Evolutionary conservation across 257 asterid genomes (phyloP).

Genomic region (Forsythia suspensa): DNA sequence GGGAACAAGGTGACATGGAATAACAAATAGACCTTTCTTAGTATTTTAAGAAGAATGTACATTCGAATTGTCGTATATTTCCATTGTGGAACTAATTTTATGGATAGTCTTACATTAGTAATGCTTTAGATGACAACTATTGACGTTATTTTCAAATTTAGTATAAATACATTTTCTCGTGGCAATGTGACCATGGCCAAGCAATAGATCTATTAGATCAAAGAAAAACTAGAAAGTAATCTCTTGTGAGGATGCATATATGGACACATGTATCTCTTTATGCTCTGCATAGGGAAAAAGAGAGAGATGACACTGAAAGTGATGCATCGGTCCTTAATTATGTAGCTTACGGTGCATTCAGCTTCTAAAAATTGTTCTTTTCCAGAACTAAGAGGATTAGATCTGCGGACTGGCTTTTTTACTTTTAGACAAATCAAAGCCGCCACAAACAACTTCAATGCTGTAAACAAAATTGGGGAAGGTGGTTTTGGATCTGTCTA

Average conservation of each 20-base stretch:
- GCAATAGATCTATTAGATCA: too few species aligned
- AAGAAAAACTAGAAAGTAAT: too few species aligned
- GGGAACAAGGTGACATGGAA: slow-evolving; percentile 52
- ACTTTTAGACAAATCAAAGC: slow-evolving; percentile 64
- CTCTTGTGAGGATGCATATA: too few species aligned
- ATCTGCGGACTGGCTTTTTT: slow-evolving; percentile 48
- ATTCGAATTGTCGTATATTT: background rate
- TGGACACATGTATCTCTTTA: too few species aligned
- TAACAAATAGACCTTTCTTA: background rate
- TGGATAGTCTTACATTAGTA: background rate
- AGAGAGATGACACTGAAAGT: too few species aligned
- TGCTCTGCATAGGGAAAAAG: too few species aligned
- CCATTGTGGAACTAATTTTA: background rate
- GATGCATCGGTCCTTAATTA: too few species aligned
- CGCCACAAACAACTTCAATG: slow-evolving; percentile 52
- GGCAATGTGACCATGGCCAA: too few species aligned
- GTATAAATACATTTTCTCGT: too few species aligned
- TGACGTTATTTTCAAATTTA: too few species aligned
- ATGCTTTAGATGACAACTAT: too few species aligned
- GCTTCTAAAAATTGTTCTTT: background rate
- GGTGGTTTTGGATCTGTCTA: slow-evolving; percentile 75
- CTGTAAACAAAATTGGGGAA: slow-evolving; percentile 63
- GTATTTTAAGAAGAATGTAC: background rate
- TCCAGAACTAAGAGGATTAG: slow-evolving; percentile 57
- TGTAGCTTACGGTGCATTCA: background rate